Conservation (phyloP, 129 eudicot species). For the Flaveria trinervia region DNA sequence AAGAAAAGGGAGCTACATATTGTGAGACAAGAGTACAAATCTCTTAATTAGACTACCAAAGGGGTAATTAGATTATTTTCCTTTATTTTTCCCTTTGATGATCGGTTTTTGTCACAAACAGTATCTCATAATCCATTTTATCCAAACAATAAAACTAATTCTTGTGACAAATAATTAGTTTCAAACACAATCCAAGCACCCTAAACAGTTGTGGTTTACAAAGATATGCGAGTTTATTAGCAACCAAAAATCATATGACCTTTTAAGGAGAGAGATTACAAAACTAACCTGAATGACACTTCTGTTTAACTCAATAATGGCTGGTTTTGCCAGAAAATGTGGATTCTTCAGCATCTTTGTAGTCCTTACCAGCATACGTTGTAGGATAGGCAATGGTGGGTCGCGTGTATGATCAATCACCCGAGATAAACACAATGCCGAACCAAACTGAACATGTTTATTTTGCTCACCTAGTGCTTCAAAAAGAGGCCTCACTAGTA, state of each 20-base stretch:
- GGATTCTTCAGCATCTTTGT: slow-evolving; percentile 85
- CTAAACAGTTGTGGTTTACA: too few species aligned
- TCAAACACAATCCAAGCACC: too few species aligned
- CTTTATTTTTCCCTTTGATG: too few species aligned
- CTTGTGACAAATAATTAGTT: too few species aligned
- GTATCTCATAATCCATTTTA: too few species aligned
- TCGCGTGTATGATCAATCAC: slow-evolving; percentile 62
- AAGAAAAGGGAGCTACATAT: too few species aligned
- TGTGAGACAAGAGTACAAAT: too few species aligned
- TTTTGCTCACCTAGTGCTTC: slow-evolving; percentile 88
- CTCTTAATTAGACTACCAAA: too few species aligned
- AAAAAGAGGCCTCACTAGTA: slow-evolving; percentile 79
- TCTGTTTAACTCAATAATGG: slow-evolving; percentile 69
- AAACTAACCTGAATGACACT: slow-evolving; percentile 83
- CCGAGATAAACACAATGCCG: slow-evolving; percentile 82
- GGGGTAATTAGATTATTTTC: too few species aligned
- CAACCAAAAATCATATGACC: neutral
- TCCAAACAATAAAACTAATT: too few species aligned
- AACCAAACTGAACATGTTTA: slow-evolving; percentile 74
- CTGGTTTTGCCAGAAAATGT: slow-evolving; percentile 86
- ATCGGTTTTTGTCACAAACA: too few species aligned
- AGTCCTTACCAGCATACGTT: slow-evolving; percentile 71
- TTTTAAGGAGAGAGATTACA: neutral
- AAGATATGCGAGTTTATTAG: too few species aligned
- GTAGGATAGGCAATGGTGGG: slow-evolving; percentile 70